Percentiles rank a stretch among this genome's conserved stretches.
Evolutionary conservation across 306 rosid genomes (phyloP).

Genomic region (Urtica urens): DNA sequence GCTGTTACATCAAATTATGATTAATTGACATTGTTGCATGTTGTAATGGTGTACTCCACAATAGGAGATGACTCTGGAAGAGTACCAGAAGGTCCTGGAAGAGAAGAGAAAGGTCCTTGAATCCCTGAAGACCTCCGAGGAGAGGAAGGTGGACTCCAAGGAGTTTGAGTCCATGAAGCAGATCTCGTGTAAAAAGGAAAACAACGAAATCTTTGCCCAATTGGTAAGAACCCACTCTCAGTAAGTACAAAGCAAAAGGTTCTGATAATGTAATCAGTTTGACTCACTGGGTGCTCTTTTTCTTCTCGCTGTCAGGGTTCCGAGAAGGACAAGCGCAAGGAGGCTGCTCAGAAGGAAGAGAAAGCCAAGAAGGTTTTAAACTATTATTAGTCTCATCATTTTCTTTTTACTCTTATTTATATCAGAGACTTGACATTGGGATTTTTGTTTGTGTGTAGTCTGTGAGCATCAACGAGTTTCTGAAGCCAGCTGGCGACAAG

Average conservation of each 20-base stretch:
- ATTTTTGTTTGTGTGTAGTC: conserved; percentile 30
- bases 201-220: conserved; percentile 63
- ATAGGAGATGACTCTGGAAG: conserved; percentile 95
- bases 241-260: neutral
- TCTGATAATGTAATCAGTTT: neutral
- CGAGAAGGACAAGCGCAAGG: conserved; percentile 88
- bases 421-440: neutral
- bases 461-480: conserved; percentile 79
- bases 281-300: neutral
- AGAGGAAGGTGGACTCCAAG: conserved; percentile 69
- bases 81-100: conserved; percentile 76
- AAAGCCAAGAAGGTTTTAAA: conserved; percentile 66
- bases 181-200: conserved; percentile 65
- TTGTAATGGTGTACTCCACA: neutral
- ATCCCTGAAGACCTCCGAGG: conserved; percentile 46
- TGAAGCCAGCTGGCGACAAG: conserved; percentile 84
- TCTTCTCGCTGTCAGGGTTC: conserved; percentile 41
- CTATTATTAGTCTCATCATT: neutral
- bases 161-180: conserved; percentile 74
- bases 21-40: neutral
- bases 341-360: conserved; percentile 74
- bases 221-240: conserved; percentile 32
- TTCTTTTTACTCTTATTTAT: neutral
- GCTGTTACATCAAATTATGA: neutral
- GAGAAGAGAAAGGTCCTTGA: conserved; percentile 74